Evolutionary conservation across 2,329 filamentous ascomycete genomes (phyloP), one percentile per base, ranked within the genome.

Genomic region (Aureobasidium sp.): DNA sequence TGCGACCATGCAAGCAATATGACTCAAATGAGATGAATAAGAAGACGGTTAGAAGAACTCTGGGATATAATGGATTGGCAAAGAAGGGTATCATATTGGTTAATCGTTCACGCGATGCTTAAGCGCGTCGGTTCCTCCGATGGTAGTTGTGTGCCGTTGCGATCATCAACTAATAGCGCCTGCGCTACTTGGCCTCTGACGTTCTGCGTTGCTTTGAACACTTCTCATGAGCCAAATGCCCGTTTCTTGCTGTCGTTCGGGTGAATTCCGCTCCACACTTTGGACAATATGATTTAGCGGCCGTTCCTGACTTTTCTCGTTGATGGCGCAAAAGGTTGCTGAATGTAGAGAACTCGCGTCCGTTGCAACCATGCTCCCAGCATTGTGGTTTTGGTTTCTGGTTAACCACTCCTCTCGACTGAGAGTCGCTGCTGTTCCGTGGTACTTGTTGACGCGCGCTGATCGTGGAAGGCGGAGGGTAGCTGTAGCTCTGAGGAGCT

Each of bases 321-420:
- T 97, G 92, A 73, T 97, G 93, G 65, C 93, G 84, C 41, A 97
- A 80, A 3, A 97, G 83, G 72, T 97, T 97, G 82, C 91, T 96
- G 73, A 97, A 97, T 3, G 93, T 97, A 20, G 91, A 96, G 72
- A 97, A 97, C 70, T 96, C 90, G 34, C 92, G 87, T 23, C 93
- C 93, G 70, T 97, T 96, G 79, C 93, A 97, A 12, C 92, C 93
- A 71, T 97, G 93, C 64, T 97, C 93, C 90, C 90, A 97, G 75
- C 93, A 97, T 73, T 96, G 91, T 50, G 92, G 91, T 77, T 96
- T 96, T n/a, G 91, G 91, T 41, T 73, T 70, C 55, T 73, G 69
- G 66, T 71, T 73, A 37, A 72, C 66, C 12, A 73, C 70, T 26
- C 72, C 71, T 26, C 72, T 67, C 60, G 72, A 70, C 17, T 71